phyloP scores from a whole-genome alignment of 305 asterid genomes.

The Fraxinus albicans region DNA sequence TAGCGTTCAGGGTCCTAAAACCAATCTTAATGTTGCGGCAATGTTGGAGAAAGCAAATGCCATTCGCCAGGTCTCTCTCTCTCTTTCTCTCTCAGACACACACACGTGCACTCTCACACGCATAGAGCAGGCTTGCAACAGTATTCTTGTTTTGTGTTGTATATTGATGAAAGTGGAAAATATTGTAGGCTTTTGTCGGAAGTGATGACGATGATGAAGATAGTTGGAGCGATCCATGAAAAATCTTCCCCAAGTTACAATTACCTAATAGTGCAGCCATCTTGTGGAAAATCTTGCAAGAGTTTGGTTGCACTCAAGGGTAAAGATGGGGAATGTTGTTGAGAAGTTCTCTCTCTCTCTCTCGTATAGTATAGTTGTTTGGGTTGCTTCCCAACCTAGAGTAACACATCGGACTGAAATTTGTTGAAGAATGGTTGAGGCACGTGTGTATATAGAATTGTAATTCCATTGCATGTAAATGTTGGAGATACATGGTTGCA shows the following conservation, averaged over 20 bases:
- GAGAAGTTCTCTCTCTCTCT: neutral
- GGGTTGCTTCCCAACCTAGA: slow-evolving; percentile 18
- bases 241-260: neutral
- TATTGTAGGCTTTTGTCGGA: slow-evolving; percentile 81
- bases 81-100: slow-evolving; percentile 8
- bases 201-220: slow-evolving; percentile 86
- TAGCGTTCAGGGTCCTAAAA: slow-evolving; percentile 66
- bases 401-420: neutral
- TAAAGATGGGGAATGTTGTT: slow-evolving; percentile 13
- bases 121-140: neutral
- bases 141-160: slow-evolving; percentile 4
- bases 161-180: slow-evolving; percentile 16
- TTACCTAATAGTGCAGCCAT: neutral
- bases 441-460: slow-evolving; percentile 17
- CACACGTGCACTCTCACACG: neutral
- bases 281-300: neutral
- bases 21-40: slow-evolving; percentile 84
- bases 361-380: neutral
- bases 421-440: slow-evolving; percentile 20
- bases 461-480: slow-evolving; percentile 34
- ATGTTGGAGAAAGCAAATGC: slow-evolving; percentile 92
- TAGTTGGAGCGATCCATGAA: slow-evolving; percentile 83
- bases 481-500: slow-evolving; percentile 31
- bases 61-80: slow-evolving; percentile 71
- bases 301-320: slow-evolving; percentile 1